phyloP scores from a whole-genome alignment of 2,329 filamentous ascomycete species.

The Stagonosporopsis cucurbitacearum region DNA sequence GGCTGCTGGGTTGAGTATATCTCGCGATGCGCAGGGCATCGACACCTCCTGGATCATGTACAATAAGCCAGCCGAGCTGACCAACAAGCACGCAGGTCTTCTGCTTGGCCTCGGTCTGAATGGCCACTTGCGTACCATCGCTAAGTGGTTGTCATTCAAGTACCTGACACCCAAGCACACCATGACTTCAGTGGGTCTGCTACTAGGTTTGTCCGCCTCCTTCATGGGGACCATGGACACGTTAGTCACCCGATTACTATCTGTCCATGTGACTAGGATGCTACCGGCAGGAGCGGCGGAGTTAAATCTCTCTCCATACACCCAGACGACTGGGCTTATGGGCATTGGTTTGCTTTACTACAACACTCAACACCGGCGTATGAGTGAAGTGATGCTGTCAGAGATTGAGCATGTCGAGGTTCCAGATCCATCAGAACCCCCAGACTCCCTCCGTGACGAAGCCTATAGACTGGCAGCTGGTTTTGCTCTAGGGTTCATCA shows the following conservation, averaged over 20 bases:
- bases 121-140: conserved; percentile 89
- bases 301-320: conserved; percentile 88
- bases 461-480: conserved; percentile 96
- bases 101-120: conserved; percentile 89
- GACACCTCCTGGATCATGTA: conserved; percentile 99
- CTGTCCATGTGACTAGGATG: conserved; percentile 95
- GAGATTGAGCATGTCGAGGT: conserved; percentile 90
- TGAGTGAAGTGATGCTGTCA: conserved; percentile 99
- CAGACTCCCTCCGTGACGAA: conserved; percentile 86
- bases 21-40: conserved; percentile 86
- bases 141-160: conserved; percentile 99
- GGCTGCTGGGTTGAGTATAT: conserved; percentile 90
- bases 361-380: conserved; percentile 93
- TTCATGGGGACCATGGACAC: conserved; percentile 98
- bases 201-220: conserved; percentile 89
- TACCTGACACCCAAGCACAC: conserved; percentile 99
- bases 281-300: conserved; percentile 90
- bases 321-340: conserved; percentile 96
- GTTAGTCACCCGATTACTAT: conserved; percentile 87
- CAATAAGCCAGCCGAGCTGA: conserved; percentile 92
- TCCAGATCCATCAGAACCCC: conserved; percentile 70
- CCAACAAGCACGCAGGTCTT: conserved; percentile 95
- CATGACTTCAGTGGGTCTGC: conserved; percentile 97
- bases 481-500: conserved; percentile 92
- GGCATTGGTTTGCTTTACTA: conserved; percentile 94